Evolutionary conservation across 2,329 filamentous ascomycete species (phyloP), one percentile per base, ranked within the genome.

Genomic region (Emmonsiellopsis sp.): DNA sequence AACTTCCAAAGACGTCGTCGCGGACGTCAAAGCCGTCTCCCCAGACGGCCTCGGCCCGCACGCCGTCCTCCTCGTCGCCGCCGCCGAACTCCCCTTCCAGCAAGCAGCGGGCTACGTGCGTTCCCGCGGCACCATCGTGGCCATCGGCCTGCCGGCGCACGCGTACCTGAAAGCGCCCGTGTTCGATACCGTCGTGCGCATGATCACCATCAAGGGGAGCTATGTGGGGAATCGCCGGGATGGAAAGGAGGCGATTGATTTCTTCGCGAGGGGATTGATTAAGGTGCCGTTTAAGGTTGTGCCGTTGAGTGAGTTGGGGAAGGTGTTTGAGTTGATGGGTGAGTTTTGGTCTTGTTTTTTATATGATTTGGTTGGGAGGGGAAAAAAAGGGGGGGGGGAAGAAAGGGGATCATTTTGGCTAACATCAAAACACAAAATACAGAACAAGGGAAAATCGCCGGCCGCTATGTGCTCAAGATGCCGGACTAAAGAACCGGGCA

Each of bases 151-250:
- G 31, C 92, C 92, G 5, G 85, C 87, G 39, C 79, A 84, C 58
- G 90, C 91, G 2, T 87, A 78, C 71, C 79, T 96, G 59, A 81
- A 81, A 62, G 90, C 91, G 1, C 87, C 89, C 40, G 90, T 96
- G 53, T 95, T 96, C 69, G 85, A 91, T 66, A 88, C 86, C 6
- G 92, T 96, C 57, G 78, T 92, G 66, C 79, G 85, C 73, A 95
- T 95, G 89, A 84, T 96, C 75, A 84, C 73, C 63, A 96, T 97
- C 78, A 88, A 88, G 77, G 91, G 91, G 56, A 89, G 84, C 62
- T 96, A 96, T 68, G 92, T 97, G 61, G 92, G 92, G 54, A 96
- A 95, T 77, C 82, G 92, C 61, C 84, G 86, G 68, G 92, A 97
- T 68, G 86, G 84, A 1, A 81, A 84, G 51, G 92, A 97, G 76